phyloP scores from a whole-genome alignment of 306 rosid genomes.

The Dryas drummondii region DNA sequence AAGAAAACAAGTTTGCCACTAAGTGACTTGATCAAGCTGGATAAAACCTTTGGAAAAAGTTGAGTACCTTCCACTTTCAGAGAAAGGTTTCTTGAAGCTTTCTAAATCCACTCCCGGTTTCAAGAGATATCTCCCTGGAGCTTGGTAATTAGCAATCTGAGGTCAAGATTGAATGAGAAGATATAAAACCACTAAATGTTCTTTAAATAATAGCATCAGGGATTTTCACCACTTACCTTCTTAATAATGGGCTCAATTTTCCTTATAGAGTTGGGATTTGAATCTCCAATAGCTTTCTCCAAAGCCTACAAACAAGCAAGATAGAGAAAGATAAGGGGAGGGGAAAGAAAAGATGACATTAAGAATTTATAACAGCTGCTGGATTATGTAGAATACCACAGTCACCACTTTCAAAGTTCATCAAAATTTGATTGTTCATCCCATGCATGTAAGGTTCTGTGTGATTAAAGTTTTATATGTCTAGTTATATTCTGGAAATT shows the following conservation, averaged over 20 bases:
- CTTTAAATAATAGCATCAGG: conserved; percentile 27
- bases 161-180: conserved; percentile 41
- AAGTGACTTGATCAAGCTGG: conserved; percentile 12
- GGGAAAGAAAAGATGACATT: neutral
- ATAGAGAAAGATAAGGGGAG: conserved; percentile 8
- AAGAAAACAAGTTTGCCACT: neutral
- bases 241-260: conserved; percentile 74
- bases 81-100: conserved; percentile 59
- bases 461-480: neutral
- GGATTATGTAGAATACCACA: neutral
- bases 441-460: neutral
- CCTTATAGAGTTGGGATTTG: conserved; percentile 59
- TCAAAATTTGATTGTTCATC: neutral
- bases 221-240: conserved; percentile 53
- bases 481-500: neutral
- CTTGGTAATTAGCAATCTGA: conserved; percentile 80
- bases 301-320: conserved; percentile 54
- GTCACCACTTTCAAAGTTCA: neutral
- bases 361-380: neutral
- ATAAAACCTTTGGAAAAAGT: conserved; percentile 18
- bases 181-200: conserved; percentile 31
- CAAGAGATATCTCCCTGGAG: conserved; percentile 74
- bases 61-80: conserved; percentile 78
- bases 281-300: conserved; percentile 83
- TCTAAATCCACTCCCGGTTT: conserved; percentile 64